A percentile compares a stretch with the other conserved stretches of the same genome.
Conservation (phyloP, 345 rosid species). For the Populus pruinosa region DNA sequence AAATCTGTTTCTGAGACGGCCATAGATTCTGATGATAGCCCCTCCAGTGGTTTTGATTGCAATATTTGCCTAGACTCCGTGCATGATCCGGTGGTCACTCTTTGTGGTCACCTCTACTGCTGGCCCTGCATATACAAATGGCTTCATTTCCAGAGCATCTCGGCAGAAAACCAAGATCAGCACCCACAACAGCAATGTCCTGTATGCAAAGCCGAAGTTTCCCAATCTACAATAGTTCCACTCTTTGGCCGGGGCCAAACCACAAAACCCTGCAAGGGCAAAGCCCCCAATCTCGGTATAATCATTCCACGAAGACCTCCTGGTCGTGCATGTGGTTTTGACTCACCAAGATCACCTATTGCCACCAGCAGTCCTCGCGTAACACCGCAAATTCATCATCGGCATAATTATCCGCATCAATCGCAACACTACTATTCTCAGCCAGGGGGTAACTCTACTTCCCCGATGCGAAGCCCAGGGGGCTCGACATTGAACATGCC, state of each 20-base stretch:
- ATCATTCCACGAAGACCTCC: conserved; percentile 29
- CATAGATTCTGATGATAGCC: conserved; percentile 11
- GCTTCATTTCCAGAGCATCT: conserved; percentile 50
- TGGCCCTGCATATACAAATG: conserved; percentile 96
- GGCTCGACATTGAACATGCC: conserved; percentile 32
- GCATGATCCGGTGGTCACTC: conserved; percentile 82
- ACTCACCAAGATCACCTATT: conserved; percentile 13
- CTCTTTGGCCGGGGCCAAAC: conserved; percentile 72
- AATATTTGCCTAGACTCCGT: conserved; percentile 72
- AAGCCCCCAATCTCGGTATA: conserved; percentile 14
- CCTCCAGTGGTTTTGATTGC: conserved; percentile 34
- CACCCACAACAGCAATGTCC: conserved; percentile 66
- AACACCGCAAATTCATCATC: neutral
- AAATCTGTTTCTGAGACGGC: conserved; percentile 9
- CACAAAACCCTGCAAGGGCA: conserved; percentile 14
- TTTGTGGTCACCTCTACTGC: conserved; percentile 91
- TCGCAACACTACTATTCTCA: conserved; percentile 31
- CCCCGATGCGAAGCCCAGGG: conserved; percentile 36
- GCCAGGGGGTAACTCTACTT: conserved; percentile 31
- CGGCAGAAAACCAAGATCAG: conserved; percentile 32
- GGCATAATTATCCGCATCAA: conserved; percentile 13
- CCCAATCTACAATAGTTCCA: conserved; percentile 65
- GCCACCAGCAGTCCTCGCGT: neutral
- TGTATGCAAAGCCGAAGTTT: conserved; percentile 79
- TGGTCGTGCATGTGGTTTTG: conserved; percentile 18